phyloP scores from a whole-genome alignment of 495 filamentous ascomycete genomes.

The Peziza echinospora region DNA sequence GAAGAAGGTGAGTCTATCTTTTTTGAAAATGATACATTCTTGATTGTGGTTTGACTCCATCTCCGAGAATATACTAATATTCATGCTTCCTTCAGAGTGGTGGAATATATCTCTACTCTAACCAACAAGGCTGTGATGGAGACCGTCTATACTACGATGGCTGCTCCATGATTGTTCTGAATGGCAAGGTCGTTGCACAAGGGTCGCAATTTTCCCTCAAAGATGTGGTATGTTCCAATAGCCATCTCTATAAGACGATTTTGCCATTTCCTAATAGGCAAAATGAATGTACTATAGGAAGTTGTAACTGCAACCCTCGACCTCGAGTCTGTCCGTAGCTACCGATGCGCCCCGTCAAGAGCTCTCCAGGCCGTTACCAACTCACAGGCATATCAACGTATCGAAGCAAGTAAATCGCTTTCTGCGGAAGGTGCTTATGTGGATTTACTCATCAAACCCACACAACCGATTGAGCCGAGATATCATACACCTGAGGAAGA shows the following conservation, averaged over 20 bases:
- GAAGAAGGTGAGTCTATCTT: no score
- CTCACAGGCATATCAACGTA: conserved; percentile 18
- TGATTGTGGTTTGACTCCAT: no score
- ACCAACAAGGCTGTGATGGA: conserved; percentile 55
- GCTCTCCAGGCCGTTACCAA: conserved; percentile 32
- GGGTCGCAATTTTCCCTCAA: conserved; percentile 51
- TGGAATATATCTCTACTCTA: conserved; percentile 56
- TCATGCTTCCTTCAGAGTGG: conserved; percentile 28
- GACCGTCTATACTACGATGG: conserved; percentile 39
- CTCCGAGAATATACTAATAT: no score
- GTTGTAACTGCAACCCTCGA: conserved; percentile 64
- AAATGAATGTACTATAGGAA: conserved; percentile 25
- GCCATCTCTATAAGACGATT: no score
- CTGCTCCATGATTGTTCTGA: conserved; percentile 56
- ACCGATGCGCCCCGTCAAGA: conserved; percentile 30
- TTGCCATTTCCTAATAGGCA: no score
- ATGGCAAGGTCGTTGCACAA: conserved; percentile 50
- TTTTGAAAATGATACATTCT: no score
- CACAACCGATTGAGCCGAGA: conserved; percentile 23
- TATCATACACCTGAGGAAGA: conserved; percentile 44
- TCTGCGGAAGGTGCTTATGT: conserved; percentile 15
- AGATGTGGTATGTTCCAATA: conserved; percentile 33
- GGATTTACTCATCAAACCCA: conserved; percentile 23
- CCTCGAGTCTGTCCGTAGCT: conserved; percentile 48
- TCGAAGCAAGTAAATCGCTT: conserved; percentile 25